Evolutionary conservation across 306 rosid species (phyloP).

Genomic region (Alnus rubra): DNA sequence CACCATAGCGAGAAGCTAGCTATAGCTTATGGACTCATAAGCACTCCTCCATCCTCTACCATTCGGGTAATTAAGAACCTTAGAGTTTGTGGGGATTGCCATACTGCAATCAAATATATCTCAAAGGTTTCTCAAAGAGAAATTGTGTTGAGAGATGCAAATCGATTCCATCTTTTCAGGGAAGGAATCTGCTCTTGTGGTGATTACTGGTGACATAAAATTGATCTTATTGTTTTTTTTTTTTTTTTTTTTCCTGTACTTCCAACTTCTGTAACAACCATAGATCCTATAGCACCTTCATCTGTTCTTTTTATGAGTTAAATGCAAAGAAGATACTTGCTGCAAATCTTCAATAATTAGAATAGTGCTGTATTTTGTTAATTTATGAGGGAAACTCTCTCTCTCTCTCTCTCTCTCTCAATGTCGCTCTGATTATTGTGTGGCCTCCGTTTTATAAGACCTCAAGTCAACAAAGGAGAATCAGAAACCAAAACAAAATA

Average conservation of each 20-base stretch:
- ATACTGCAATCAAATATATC: slow-evolving; percentile 67
- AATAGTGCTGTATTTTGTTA: neutral
- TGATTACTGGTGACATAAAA: slow-evolving; percentile 55
- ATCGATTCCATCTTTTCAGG: slow-evolving; percentile 72
- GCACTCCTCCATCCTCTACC: slow-evolving; percentile 48
- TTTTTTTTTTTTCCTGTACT: neutral
- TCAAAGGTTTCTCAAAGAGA: slow-evolving; percentile 57
- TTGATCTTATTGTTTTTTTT: neutral
- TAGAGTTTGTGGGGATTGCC: slow-evolving; percentile 81
- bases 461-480: too few relatives aligned
- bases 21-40: slow-evolving; percentile 58
- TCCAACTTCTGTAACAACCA: neutral
- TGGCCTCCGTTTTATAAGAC: too few relatives aligned
- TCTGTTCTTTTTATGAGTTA: neutral
- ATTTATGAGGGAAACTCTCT: too few relatives aligned
- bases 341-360: neutral
- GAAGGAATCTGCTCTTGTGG: slow-evolving; percentile 53
- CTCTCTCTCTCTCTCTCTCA: too few relatives aligned
- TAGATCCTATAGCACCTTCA: neutral
- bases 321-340: neutral
- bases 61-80: slow-evolving; percentile 70
- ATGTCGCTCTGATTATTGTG: too few relatives aligned
- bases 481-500: too few relatives aligned
- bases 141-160: slow-evolving; percentile 73
- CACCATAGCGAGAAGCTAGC: slow-evolving; percentile 72